A percentile compares a stretch with the other conserved stretches of the same genome.
These are phyloP conservation scores for Fusarium succisae DNA, from an alignment of 2,329 filamentous ascomycete species.

Conservation along the genomic window DNA sequence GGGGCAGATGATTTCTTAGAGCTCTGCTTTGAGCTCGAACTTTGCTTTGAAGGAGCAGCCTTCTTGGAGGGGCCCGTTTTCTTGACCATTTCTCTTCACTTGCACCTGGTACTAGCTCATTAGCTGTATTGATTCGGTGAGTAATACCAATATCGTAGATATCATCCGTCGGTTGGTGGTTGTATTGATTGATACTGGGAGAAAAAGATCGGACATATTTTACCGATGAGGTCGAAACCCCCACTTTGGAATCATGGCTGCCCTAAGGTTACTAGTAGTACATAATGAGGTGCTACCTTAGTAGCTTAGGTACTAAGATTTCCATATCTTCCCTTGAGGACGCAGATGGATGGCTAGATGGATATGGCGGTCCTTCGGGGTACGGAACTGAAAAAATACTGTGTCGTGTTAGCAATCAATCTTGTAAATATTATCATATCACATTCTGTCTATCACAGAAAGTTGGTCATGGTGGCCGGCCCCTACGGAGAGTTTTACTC, in stretches of 20 bases:
- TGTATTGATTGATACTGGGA: slow-evolving; percentile 2
- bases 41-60: slow-evolving; percentile 22
- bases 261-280: neutral
- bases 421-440: slow-evolving; percentile 19
- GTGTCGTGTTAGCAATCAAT: slow-evolving; percentile 15
- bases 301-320: neutral
- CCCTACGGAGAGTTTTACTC: neutral
- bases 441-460: neutral
- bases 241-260: slow-evolving; percentile 21
- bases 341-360: neutral
- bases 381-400: neutral
- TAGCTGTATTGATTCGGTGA: neutral
- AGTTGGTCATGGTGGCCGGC: neutral
- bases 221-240: slow-evolving; percentile 14
- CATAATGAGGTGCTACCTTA: neutral
- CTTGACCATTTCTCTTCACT: slow-evolving; percentile 38
- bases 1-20: slow-evolving; percentile 29
- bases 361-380: slow-evolving; percentile 6
- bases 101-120: neutral
- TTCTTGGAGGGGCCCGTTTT: slow-evolving; percentile 37
- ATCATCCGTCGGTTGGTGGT: neutral
- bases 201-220: slow-evolving; percentile 20
- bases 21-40: slow-evolving; percentile 19
- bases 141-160: slow-evolving; percentile 6
- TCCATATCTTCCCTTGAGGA: neutral